Evolutionary conservation across 192 early-diverging fungal genomes (phyloP).

Genomic region (Podila minutissima): DNA sequence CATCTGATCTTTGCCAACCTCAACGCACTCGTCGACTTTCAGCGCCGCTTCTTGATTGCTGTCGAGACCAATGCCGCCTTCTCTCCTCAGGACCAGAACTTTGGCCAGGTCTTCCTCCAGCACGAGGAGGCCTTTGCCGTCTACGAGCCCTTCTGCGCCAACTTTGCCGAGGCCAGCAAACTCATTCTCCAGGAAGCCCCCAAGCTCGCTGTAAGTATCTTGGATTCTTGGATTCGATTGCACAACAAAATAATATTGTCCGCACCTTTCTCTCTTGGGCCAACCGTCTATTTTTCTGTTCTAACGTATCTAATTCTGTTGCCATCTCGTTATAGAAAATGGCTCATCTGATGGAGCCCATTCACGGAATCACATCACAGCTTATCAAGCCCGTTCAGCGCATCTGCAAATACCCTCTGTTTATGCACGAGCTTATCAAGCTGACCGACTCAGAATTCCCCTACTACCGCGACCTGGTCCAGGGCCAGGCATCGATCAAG

Average conservation of each 20-base stretch:
- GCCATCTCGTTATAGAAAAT: slow-evolving; percentile 52
- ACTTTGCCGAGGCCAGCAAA: slow-evolving; percentile 83
- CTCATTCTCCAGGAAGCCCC: slow-evolving; percentile 72
- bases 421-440: slow-evolving; percentile 79
- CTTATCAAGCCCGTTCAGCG: slow-evolving; percentile 98
- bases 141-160: slow-evolving; percentile 95
- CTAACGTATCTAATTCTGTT: neutral
- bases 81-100: slow-evolving; percentile 81
- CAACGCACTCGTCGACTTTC: slow-evolving; percentile 94
- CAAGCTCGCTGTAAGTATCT: slow-evolving; percentile 62
- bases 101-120: slow-evolving; percentile 88
- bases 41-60: slow-evolving; percentile 91
- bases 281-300: neutral
- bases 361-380: slow-evolving; percentile 87
- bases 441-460: slow-evolving; percentile 62
- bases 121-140: slow-evolving; percentile 80
- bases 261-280: neutral
- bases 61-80: slow-evolving; percentile 84
- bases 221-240: neutral
- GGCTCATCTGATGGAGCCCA: slow-evolving; percentile 80
- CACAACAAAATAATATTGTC: no score
- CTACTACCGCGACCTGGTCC: slow-evolving; percentile 68
- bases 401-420: slow-evolving; percentile 97
- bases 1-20: slow-evolving; percentile 93
- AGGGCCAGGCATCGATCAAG: slow-evolving; percentile 85